A percentile compares a stretch with the other conserved stretches of the same genome.
These are phyloP conservation scores for Taphrina communis DNA, from an alignment of 1,139 yeast genomes.

Conservation along the genomic window DNA sequence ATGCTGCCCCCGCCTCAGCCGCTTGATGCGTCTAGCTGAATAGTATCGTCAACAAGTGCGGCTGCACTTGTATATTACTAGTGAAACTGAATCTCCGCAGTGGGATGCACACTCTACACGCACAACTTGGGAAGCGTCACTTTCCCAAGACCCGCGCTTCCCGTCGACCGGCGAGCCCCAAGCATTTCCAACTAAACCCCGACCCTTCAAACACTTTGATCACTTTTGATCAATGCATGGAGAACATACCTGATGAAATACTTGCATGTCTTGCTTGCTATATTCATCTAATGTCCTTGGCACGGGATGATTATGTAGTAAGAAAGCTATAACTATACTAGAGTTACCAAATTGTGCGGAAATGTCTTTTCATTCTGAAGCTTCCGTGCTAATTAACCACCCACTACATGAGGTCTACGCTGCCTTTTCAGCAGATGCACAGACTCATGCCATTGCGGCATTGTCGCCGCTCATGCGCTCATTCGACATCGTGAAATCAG, in stretches of 20 bases:
- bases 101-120: neutral
- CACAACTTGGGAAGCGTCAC: slow-evolving; percentile 2
- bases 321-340: too few relatives aligned
- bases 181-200: neutral
- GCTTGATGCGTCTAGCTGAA: too few relatives aligned
- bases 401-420: neutral
- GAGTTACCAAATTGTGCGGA: neutral
- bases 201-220: neutral
- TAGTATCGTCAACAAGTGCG: neutral
- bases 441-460: neutral
- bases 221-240: neutral
- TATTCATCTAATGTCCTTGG: neutral
- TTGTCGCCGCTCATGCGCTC: slow-evolving; percentile 21
- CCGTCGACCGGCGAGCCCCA: neutral
- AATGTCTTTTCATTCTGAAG: slow-evolving; percentile 23
- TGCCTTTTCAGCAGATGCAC: slow-evolving; percentile 20
- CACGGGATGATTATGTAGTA: too few relatives aligned
- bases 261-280: neutral
- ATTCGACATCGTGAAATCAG: slow-evolving; percentile 13
- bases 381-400: neutral
- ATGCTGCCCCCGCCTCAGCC: neutral
- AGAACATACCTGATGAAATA: too few relatives aligned
- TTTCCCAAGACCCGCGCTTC: neutral
- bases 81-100: slow-evolving; percentile 7
- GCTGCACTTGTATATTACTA: neutral